Percentiles rank a stretch among this genome's conserved stretches.
These are phyloP conservation scores for Meyerozyma smithsonii DNA, from an alignment of 1,139 yeast genomes.

Conservation along the genomic window DNA sequence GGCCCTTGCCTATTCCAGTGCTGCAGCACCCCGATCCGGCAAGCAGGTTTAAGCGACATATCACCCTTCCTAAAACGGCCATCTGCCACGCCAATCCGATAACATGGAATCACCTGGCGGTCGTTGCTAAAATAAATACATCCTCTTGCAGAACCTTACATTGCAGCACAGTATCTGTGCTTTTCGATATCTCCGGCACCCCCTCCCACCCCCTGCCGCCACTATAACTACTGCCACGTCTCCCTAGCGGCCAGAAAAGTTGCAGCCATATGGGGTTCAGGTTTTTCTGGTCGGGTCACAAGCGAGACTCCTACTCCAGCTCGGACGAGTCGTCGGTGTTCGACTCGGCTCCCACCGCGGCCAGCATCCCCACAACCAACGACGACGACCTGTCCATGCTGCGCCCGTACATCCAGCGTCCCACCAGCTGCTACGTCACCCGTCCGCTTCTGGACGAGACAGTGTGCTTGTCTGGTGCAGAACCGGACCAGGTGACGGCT, in stretches of 20 bases:
- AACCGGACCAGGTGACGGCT: no score
- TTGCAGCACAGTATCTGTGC: no score
- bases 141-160: not conserved
- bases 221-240: not conserved
- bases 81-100: not conserved
- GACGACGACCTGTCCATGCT: constrained; percentile 2
- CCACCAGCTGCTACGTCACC: constrained; percentile 17
- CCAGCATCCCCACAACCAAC: constrained; percentile 1
- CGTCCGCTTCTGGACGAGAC: constrained; percentile 13
- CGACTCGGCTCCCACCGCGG: constrained; percentile 7
- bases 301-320: not conserved
- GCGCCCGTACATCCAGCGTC: constrained; percentile 9
- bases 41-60: not conserved
- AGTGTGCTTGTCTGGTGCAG: not conserved
- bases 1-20: not conserved
- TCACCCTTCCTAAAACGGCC: not conserved
- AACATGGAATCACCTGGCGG: not conserved
- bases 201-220: not conserved
- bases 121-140: not conserved
- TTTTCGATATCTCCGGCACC: no score
- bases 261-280: not conserved
- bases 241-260: not conserved
- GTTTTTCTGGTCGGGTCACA: not conserved
- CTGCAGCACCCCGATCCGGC: not conserved
- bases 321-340: constrained; percentile 10